phyloP scores from a whole-genome alignment of 257 asterid species.

The Gentiana straminea region DNA sequence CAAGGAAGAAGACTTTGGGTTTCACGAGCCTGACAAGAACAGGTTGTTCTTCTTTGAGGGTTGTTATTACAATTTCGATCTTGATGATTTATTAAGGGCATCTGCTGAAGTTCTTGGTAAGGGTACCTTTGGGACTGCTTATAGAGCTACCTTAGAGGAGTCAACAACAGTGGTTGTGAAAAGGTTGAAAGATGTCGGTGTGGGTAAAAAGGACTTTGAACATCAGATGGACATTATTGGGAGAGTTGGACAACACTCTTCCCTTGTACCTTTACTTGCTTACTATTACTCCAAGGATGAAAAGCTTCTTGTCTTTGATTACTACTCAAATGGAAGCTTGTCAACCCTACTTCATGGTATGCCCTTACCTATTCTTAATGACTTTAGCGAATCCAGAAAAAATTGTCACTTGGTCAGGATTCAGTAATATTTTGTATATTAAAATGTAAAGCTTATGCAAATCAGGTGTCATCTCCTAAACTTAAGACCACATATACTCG shows the following conservation, averaged over 20 bases:
- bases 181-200: constrained; percentile 78
- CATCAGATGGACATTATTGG: constrained; percentile 88
- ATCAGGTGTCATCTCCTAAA: too few species aligned
- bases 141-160: constrained; percentile 90
- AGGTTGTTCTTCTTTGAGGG: constrained; percentile 90
- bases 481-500: too few species aligned
- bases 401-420: too few species aligned
- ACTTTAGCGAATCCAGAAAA: too few species aligned
- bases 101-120: constrained; percentile 92
- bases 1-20: constrained; percentile 85
- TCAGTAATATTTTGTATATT: too few species aligned
- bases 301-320: constrained; percentile 80
- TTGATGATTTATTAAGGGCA: constrained; percentile 88
- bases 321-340: constrained; percentile 68
- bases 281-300: constrained; percentile 97
- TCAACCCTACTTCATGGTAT: constrained; percentile 73
- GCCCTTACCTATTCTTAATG: background rate
- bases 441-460: too few species aligned
- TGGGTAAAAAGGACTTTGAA: constrained; percentile 89
- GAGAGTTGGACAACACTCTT: constrained; percentile 74
- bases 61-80: constrained; percentile 79
- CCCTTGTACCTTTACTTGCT: constrained; percentile 71
- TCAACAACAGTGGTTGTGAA: constrained; percentile 87
- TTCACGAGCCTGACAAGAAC: constrained; percentile 79
- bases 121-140: constrained; percentile 92